Percentiles rank a stretch among this genome's conserved stretches.
Conservation (phyloP, 371 early-diverging fungal species). For the Apophysomyces variabilis region DNA sequence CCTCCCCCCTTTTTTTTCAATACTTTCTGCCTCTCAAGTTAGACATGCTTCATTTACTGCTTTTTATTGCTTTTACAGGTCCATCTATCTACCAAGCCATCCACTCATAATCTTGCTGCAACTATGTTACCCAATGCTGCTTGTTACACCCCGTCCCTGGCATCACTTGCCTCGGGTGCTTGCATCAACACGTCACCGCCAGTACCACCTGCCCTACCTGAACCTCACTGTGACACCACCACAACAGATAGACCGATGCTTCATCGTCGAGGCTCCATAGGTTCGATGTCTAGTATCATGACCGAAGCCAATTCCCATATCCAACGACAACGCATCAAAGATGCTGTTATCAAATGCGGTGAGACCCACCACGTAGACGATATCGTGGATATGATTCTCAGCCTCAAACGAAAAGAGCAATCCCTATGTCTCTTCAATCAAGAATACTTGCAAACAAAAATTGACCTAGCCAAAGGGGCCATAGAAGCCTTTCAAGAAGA, state of each 20-base stretch:
- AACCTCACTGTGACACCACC: background rate
- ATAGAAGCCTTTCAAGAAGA: slow-evolving; percentile 45
- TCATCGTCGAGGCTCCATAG: slow-evolving; percentile 40
- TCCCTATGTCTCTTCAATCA: slow-evolving; percentile 54
- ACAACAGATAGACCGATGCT: slow-evolving; percentile 26
- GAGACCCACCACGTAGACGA: slow-evolving; percentile 33
- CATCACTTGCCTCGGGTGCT: slow-evolving; percentile 16
- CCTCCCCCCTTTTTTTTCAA: background rate
- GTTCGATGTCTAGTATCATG: slow-evolving; percentile 36
- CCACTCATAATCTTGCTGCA: background rate
- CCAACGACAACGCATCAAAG: slow-evolving; percentile 32
- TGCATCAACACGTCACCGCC: slow-evolving; percentile 8
- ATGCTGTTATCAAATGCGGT: slow-evolving; percentile 31
- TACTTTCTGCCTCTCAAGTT: background rate
- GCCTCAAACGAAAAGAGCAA: slow-evolving; percentile 51
- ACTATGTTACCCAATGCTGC: background rate
- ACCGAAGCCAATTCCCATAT: slow-evolving; percentile 32
- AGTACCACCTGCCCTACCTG: background rate
- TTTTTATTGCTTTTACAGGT: background rate
- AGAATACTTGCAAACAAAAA: slow-evolving; percentile 41
- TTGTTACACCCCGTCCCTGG: slow-evolving; percentile 12
- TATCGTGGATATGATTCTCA: slow-evolving; percentile 52
- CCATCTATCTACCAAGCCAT: background rate
- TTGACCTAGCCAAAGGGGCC: slow-evolving; percentile 46
- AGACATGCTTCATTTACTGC: background rate